phyloP scores from a whole-genome alignment of 345 rosid genomes.

The Turritis glabra region DNA sequence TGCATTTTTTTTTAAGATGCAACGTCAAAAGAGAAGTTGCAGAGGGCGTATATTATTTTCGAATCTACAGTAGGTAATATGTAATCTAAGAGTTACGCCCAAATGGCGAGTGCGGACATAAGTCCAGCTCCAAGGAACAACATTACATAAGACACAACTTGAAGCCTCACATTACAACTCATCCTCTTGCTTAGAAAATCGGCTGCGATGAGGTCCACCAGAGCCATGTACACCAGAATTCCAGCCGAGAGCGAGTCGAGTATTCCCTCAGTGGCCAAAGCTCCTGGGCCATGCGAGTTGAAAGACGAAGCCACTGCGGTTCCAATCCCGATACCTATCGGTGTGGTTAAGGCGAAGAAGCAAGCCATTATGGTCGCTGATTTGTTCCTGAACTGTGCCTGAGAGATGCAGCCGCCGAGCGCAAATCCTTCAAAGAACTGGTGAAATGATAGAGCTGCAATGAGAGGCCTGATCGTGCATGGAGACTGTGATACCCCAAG shows the following conservation, averaged over 20 bases:
- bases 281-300: constrained; percentile 62
- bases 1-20: neutral
- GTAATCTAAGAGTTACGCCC: constrained; percentile 53
- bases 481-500: constrained; percentile 83
- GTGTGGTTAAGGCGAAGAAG: constrained; percentile 82
- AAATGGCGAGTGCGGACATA: constrained; percentile 84
- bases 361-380: constrained; percentile 71
- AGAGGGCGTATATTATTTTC: neutral
- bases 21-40: neutral
- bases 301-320: constrained; percentile 59
- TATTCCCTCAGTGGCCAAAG: constrained; percentile 67
- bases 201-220: constrained; percentile 91
- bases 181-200: constrained; percentile 86
- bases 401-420: constrained; percentile 91
- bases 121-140: constrained; percentile 92
- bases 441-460: constrained; percentile 88
- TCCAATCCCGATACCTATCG: constrained; percentile 70
- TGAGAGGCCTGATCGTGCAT: constrained; percentile 76
- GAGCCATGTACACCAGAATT: constrained; percentile 88
- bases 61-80: neutral
- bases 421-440: constrained; percentile 98
- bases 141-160: constrained; percentile 65
- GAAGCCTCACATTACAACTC: constrained; percentile 91
- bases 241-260: constrained; percentile 87
- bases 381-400: constrained; percentile 65